Percentiles rank a stretch among this genome's conserved stretches.
These are phyloP conservation scores for Kuraishia hungarica DNA, from an alignment of 805 yeast species.

Conservation along the genomic window DNA sequence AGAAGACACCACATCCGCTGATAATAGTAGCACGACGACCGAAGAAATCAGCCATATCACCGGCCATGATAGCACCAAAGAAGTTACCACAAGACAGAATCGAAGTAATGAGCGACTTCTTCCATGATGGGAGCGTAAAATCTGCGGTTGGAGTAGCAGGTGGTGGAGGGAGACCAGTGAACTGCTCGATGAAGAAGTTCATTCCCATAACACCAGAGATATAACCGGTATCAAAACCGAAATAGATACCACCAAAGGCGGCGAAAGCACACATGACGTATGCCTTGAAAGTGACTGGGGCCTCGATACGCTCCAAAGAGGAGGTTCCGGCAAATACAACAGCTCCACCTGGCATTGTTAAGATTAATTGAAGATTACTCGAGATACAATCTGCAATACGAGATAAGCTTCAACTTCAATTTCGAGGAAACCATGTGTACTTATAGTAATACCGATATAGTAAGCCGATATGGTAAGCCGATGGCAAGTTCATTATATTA, in stretches of 20 bases:
- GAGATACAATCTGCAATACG: background rate
- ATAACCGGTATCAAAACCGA: constrained; percentile 65
- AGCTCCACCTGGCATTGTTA: constrained; percentile 3
- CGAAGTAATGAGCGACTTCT: constrained; percentile 51
- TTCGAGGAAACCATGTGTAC: background rate
- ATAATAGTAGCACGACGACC: constrained; percentile 43
- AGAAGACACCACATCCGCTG: constrained; percentile 33
- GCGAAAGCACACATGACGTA: constrained; percentile 43
- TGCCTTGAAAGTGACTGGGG: constrained; percentile 27
- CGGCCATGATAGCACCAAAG: constrained; percentile 55
- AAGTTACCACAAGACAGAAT: constrained; percentile 66
- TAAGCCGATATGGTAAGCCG: too few species aligned
- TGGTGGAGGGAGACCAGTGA: constrained; percentile 14
- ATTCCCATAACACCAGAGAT: constrained; percentile 61
- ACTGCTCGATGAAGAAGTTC: constrained; percentile 31
- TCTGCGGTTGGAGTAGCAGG: constrained; percentile 9
- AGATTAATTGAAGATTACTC: background rate
- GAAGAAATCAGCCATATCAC: constrained; percentile 36
- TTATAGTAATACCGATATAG: background rate
- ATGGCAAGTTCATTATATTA: background rate
- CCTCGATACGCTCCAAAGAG: constrained; percentile 21
- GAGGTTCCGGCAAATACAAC: constrained; percentile 8
- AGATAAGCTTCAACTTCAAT: background rate
- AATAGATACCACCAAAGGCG: constrained; percentile 59
- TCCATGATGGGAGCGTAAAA: constrained; percentile 18